These are phyloP conservation scores for Starmerella ratchasimensis DNA, from an alignment of 805 yeast genomes.

Conservation along the genomic window DNA sequence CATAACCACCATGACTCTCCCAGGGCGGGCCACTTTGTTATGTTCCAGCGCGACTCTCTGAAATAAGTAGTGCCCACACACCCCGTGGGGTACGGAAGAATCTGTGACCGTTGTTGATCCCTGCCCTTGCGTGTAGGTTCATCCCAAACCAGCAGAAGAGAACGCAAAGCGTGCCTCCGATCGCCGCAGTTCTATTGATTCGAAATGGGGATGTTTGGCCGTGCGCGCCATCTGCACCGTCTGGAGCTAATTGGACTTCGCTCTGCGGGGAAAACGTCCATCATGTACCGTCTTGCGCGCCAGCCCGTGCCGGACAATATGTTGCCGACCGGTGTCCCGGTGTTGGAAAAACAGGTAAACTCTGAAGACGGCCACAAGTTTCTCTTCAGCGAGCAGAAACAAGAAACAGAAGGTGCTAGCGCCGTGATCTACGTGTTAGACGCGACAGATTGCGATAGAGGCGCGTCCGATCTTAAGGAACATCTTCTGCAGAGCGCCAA, in stretches of 20 bases:
- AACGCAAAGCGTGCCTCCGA: no score
- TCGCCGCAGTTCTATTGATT: no score
- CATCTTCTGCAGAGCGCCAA: background rate
- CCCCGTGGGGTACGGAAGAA: no score
- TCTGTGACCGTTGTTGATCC: no score
- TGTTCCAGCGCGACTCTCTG: no score
- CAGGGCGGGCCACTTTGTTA: no score
- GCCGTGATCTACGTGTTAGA: conserved; percentile 12
- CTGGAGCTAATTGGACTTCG: conserved; percentile 10
- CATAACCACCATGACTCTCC: no score
- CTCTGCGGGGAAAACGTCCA: conserved; percentile 14
- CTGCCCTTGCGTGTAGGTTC: no score
- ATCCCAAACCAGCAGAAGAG: no score
- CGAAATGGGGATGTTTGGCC: conserved; percentile 11
- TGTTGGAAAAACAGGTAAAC: conserved; percentile 10
- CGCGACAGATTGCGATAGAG: background rate
- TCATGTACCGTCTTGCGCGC: conserved; percentile 12
- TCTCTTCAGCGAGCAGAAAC: conserved; percentile 13
- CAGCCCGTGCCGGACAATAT: conserved; percentile 15
- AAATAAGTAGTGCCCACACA: no score
- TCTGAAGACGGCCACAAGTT: conserved; percentile 7
- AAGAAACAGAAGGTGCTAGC: conserved; percentile 7
- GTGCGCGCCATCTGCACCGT: conserved; percentile 5
- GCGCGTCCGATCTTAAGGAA: background rate
- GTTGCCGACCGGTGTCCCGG: conserved; percentile 15